Evolutionary conservation across 1,284 basidiomycete genomes (phyloP).

Genomic region (Pulveroboletus sp.): DNA sequence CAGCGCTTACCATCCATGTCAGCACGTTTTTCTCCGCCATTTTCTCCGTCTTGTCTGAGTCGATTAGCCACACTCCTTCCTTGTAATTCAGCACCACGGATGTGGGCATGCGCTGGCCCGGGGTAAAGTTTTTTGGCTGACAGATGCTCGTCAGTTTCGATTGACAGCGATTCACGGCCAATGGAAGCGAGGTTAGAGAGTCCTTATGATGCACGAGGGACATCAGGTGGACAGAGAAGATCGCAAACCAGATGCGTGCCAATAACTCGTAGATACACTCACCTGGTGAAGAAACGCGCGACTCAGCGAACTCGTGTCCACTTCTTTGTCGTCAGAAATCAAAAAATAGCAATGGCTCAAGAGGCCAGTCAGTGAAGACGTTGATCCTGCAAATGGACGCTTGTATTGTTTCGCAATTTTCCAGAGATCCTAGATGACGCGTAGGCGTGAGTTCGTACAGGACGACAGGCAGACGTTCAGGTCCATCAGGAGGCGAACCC

Average conservation of each 20-base stretch:
- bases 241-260: background rate
- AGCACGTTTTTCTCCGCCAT: slow-evolving; percentile 70
- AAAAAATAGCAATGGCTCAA: slow-evolving; percentile 90
- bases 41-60: slow-evolving; percentile 61
- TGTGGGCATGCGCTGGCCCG: slow-evolving; percentile 80
- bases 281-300: slow-evolving; percentile 65
- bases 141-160: slow-evolving; percentile 3
- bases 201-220: background rate
- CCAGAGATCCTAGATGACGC: slow-evolving; percentile 57
- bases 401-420: slow-evolving; percentile 60
- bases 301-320: slow-evolving; percentile 63
- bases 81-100: slow-evolving; percentile 68
- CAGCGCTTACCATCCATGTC: slow-evolving; percentile 67
- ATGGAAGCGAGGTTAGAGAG: background rate
- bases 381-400: slow-evolving; percentile 81
- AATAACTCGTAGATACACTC: slow-evolving; percentile 18
- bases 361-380: slow-evolving; percentile 87
- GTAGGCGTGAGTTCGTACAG: background rate
- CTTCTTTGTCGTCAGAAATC: slow-evolving; percentile 62
- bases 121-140: slow-evolving; percentile 70
- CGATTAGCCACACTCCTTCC: slow-evolving; percentile 78
- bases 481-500: background rate
- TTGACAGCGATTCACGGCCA: background rate
- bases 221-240: background rate
- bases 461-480: background rate